Conservation (phyloP, 2,329 filamentous ascomycete genomes). For the Penicillium hesseltinei region DNA sequence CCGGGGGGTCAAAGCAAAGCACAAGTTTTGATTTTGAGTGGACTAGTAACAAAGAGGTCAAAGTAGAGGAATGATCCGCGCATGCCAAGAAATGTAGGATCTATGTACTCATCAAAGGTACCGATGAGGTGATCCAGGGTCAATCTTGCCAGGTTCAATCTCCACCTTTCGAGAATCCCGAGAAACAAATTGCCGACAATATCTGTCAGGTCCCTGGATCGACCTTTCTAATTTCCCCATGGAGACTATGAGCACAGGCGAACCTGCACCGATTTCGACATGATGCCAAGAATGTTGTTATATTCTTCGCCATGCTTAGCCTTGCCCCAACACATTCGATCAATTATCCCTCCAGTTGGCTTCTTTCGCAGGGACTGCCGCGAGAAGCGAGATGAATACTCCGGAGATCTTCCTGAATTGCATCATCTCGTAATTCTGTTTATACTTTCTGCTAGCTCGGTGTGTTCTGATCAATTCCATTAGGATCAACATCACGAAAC, state of each 20-base stretch:
- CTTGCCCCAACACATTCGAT: not conserved
- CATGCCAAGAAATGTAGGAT: constrained; percentile 12
- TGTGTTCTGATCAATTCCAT: not conserved
- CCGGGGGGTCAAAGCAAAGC: constrained; percentile 10
- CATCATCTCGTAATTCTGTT: constrained; percentile 6
- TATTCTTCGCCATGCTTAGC: constrained; percentile 1
- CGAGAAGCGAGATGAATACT: not conserved
- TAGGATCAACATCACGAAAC: not conserved
- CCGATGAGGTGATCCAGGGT: constrained; percentile 18
- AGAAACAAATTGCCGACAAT: not conserved
- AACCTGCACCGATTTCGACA: constrained; percentile 19
- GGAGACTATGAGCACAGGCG: not conserved
- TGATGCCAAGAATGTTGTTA: constrained; percentile 28
- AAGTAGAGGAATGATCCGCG: constrained; percentile 5
- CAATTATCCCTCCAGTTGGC: not conserved
- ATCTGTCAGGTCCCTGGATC: constrained; percentile 16
- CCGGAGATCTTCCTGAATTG: not conserved
- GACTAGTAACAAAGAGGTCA: not conserved
- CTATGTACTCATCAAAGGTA: constrained; percentile 6
- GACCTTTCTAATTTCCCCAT: constrained; percentile 12
- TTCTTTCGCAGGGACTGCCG: not conserved
- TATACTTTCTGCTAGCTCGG: constrained; percentile 4
- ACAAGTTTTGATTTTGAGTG: constrained; percentile 1
- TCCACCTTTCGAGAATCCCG: not conserved
- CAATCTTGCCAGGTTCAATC: not conserved